Percentiles rank a stretch among this genome's conserved stretches.
Evolutionary conservation across 75 land plant genomes (phyloP).

Genomic region (Pinus albicaulis): DNA sequence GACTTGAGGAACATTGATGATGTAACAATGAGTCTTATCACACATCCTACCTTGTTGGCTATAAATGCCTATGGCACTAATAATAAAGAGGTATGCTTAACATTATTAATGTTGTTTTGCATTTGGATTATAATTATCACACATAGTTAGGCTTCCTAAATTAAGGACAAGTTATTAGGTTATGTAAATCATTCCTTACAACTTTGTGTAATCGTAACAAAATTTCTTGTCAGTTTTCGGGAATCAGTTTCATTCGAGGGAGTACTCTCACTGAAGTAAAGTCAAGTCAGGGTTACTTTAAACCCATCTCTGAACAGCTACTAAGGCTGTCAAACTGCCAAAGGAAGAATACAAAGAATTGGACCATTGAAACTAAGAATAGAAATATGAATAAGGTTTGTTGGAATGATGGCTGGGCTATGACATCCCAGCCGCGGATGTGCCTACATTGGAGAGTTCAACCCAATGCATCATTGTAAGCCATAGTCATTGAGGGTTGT

Average conservation of each 20-base stretch:
- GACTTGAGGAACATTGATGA: slow-evolving; percentile 76
- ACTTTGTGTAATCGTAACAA: slow-evolving; percentile 11
- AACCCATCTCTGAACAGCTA: not conserved
- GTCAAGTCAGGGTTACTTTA: not conserved
- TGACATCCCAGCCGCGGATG: not conserved
- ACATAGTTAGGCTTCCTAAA: slow-evolving; percentile 2
- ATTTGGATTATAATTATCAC: not conserved
- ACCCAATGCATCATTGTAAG: slow-evolving; percentile 32
- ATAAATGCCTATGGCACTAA: slow-evolving; percentile 72
- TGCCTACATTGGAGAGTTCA: slow-evolving; percentile 36
- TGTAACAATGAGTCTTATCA: slow-evolving; percentile 58
- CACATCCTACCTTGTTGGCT: slow-evolving; percentile 72
- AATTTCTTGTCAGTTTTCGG: slow-evolving; percentile 15
- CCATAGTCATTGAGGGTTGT: not conserved
- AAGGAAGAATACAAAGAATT: slow-evolving; percentile 31
- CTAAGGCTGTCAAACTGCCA: slow-evolving; percentile 36
- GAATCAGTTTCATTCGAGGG: not conserved
- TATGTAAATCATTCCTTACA: not conserved
- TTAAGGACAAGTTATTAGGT: slow-evolving; percentile 8
- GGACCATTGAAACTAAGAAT: slow-evolving; percentile 23
- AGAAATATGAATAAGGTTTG: slow-evolving; percentile 39
- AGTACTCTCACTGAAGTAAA: not conserved
- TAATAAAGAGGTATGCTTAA: slow-evolving; percentile 65
- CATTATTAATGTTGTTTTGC: not conserved
- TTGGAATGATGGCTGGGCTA: slow-evolving; percentile 34